Evolutionary conservation across 2,329 filamentous ascomycete genomes (phyloP).

Genomic region (Venturia oleaginea): DNA sequence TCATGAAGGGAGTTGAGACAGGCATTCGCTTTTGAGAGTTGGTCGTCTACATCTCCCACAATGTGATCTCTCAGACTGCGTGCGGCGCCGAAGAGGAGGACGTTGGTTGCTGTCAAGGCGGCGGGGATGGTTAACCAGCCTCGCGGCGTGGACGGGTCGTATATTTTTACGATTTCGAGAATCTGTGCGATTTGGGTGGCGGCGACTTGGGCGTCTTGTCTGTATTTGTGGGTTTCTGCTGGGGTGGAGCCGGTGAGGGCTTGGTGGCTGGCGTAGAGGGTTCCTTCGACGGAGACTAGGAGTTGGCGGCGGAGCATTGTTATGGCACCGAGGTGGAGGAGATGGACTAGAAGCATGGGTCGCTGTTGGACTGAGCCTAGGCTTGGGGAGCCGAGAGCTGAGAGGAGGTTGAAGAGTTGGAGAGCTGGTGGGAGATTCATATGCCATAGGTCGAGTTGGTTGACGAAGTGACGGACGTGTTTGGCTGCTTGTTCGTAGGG

Average conservation of each 20-base stretch:
- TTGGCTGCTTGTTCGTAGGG: background rate
- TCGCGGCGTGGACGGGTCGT: background rate
- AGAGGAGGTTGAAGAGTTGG: background rate
- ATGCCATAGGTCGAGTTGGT: slow-evolving; percentile 7
- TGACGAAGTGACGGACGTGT: background rate
- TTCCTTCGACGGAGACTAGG: background rate
- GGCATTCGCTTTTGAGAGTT: background rate
- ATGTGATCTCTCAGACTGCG: background rate
- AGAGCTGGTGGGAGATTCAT: slow-evolving; percentile 1
- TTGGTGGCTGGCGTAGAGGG: background rate
- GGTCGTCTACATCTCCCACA: background rate
- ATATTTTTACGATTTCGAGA: background rate
- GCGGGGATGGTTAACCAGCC: background rate
- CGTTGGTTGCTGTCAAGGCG: background rate
- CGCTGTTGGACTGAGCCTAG: background rate
- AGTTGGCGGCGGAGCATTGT: slow-evolving; percentile 4
- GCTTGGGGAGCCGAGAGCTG: background rate
- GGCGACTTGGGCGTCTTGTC: background rate
- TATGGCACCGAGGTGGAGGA: slow-evolving; percentile 6
- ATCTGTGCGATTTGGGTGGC: background rate
- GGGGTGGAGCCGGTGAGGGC: background rate
- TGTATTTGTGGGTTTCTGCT: background rate
- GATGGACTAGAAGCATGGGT: background rate
- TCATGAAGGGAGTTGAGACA: background rate
- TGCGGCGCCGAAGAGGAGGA: slow-evolving; percentile 1